phyloP scores from a whole-genome alignment of 768 basidiomycete genomes.

The Kockovaella imperatae region DNA sequence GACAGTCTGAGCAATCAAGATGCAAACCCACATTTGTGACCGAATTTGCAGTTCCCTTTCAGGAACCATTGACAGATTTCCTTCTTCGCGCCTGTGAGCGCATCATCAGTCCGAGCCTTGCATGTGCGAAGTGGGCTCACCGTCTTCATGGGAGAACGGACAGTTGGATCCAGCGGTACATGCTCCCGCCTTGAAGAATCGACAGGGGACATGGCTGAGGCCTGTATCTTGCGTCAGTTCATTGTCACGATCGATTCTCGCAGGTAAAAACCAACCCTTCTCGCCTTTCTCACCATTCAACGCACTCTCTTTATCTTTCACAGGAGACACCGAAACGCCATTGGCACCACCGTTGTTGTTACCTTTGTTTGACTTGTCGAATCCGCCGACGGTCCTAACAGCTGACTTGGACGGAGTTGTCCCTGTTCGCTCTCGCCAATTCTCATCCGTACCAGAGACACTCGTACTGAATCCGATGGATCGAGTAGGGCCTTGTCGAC shows the following conservation, averaged over 20 bases:
- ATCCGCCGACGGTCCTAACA: conserved; percentile 21
- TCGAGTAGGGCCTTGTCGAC: not conserved
- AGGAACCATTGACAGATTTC: conserved; percentile 51
- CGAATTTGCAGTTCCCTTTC: conserved; percentile 83
- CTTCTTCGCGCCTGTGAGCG: conserved; percentile 35
- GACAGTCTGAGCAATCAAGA: not conserved
- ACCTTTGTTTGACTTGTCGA: conserved; percentile 18
- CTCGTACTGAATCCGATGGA: conserved; percentile 3
- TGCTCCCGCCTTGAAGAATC: conserved; percentile 85
- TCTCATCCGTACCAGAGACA: conserved; percentile 10
- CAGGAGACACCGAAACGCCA: not conserved
- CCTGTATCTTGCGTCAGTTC: conserved; percentile 7
- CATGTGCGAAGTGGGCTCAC: conserved; percentile 53
- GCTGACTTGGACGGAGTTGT: not conserved
- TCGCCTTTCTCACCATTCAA: conserved; percentile 6
- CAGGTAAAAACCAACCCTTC: conserved; percentile 3
- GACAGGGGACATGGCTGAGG: conserved; percentile 91
- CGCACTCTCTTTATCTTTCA: conserved; percentile 5
- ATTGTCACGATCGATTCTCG: not conserved
- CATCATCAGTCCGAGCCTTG: conserved; percentile 1
- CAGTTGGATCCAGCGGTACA: conserved; percentile 91
- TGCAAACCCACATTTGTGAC: conserved; percentile 47
- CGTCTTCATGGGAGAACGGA: conserved; percentile 77
- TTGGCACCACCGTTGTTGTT: not conserved
- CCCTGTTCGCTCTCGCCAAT: conserved; percentile 16